Evolutionary conservation across 352 stramenopile genomes (phyloP).

Genomic region (Pythium aristosporum): DNA sequence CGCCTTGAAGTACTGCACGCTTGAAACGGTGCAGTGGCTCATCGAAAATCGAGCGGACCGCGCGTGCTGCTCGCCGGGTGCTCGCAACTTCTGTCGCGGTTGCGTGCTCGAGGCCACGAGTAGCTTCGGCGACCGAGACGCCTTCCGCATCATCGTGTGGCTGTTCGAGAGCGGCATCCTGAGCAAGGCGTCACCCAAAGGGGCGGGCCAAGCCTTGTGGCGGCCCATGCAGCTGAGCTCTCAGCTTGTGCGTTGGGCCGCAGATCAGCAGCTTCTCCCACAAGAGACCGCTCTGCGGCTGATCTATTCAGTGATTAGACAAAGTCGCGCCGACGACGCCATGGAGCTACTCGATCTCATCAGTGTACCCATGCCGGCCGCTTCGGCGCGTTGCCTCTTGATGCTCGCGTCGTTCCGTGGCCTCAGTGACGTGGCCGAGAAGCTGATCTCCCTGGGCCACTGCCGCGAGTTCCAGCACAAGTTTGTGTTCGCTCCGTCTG

Average conservation of each 20-base stretch:
- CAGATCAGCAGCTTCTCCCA: neutral
- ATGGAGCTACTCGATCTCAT: neutral
- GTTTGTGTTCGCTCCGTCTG: neutral
- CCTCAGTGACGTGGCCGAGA: neutral
- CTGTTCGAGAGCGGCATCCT: neutral
- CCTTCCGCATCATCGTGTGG: neutral
- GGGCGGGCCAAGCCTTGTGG: neutral
- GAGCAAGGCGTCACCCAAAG: neutral
- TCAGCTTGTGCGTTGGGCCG: neutral
- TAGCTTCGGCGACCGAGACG: neutral
- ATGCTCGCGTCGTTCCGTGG: neutral
- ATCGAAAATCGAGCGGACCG: slow-evolving; percentile 3
- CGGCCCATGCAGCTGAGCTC: neutral
- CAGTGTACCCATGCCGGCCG: neutral
- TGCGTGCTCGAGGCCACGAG: neutral
- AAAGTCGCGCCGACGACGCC: neutral
- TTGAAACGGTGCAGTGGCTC: slow-evolving; percentile 8
- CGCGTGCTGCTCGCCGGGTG: neutral
- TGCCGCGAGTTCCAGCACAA: neutral
- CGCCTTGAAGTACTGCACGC: neutral
- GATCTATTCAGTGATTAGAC: neutral
- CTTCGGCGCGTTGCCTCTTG: neutral
- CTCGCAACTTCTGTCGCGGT: neutral
- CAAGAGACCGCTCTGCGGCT: neutral
- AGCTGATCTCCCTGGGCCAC: neutral